phyloP scores from a whole-genome alignment of 768 basidiomycete species.

The Termitomyces sp. region DNA sequence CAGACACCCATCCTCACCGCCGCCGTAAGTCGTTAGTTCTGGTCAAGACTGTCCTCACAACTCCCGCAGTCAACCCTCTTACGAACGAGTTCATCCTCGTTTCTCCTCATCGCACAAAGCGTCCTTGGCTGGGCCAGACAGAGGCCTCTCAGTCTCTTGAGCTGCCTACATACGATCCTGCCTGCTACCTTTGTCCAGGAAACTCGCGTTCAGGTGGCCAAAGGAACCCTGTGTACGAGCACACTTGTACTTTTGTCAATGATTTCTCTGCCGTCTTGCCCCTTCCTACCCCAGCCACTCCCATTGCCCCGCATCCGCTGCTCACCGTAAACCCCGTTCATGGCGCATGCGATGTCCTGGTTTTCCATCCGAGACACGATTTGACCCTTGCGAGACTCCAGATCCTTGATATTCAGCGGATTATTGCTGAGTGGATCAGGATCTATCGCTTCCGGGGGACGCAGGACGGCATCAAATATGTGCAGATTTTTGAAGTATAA shows the following conservation, averaged over 20 bases:
- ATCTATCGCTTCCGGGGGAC: conserved; percentile 56
- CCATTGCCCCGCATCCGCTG: conserved; percentile 51
- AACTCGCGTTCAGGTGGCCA: conserved; percentile 71
- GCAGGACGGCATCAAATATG: conserved; percentile 67
- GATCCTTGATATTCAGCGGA: conserved; percentile 47
- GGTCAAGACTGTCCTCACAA: neutral
- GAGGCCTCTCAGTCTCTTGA: conserved; percentile 51
- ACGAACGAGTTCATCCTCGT: conserved; percentile 73
- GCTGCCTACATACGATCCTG: conserved; percentile 60
- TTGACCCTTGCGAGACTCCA: conserved; percentile 70
- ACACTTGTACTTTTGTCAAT: conserved; percentile 70
- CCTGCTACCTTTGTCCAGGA: conserved; percentile 86
- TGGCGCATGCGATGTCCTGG: conserved; percentile 83
- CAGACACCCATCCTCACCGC: conserved; percentile 61
- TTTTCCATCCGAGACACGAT: conserved; percentile 84
- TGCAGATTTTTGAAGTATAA: conserved; percentile 86
- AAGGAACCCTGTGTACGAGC: conserved; percentile 59
- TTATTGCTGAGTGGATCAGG: conserved; percentile 70
- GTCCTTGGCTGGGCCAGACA: conserved; percentile 88
- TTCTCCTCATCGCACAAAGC: conserved; percentile 84
- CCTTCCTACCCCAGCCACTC: conserved; percentile 47
- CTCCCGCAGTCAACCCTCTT: conserved; percentile 67
- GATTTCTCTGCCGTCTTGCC: conserved; percentile 81
- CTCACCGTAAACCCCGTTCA: conserved; percentile 61
- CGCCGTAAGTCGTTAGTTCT: conserved; percentile 43